Evolutionary conservation across 768 basidiomycete species (phyloP).

Genomic region (Tricholoma saponaceum): DNA sequence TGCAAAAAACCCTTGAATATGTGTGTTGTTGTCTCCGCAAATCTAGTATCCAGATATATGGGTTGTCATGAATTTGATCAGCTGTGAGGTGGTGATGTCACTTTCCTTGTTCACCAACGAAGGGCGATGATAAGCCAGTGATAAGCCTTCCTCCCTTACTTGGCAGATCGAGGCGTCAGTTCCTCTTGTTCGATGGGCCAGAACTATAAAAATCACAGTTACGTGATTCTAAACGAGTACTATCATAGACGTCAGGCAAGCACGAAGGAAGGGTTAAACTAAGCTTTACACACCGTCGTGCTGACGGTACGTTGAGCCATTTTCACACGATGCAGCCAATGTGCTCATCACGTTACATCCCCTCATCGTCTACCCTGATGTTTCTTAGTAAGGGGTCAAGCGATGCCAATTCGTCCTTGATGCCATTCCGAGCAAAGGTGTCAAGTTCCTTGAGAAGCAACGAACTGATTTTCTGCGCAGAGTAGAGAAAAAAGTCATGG

Average conservation of each 20-base stretch:
- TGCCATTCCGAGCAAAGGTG: slow-evolving; percentile 71
- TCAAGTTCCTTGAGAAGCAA: slow-evolving; percentile 81
- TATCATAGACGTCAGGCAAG: neutral
- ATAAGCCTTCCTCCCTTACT: neutral
- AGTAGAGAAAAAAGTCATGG: neutral
- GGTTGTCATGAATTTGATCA: neutral
- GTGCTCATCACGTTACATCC: neutral
- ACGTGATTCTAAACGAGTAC: neutral
- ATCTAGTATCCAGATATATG: too few relatives aligned
- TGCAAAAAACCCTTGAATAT: neutral
- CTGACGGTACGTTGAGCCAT: neutral
- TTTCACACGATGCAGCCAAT: neutral
- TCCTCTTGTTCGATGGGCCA: neutral
- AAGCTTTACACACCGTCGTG: neutral
- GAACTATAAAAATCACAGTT: neutral
- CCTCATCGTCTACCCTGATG: slow-evolving; percentile 21
- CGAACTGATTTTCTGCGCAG: slow-evolving; percentile 80
- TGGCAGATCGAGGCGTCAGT: neutral
- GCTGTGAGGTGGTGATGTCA: neutral
- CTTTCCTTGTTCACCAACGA: neutral
- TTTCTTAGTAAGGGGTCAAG: slow-evolving; percentile 76
- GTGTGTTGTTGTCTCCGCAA: too few relatives aligned
- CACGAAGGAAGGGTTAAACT: neutral
- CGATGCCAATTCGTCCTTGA: slow-evolving; percentile 79
- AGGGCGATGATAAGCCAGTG: neutral